Evolutionary conservation across 768 basidiomycete genomes (phyloP), one percentile per base, ranked within the genome.

Genomic region (Termitomyces sp.): DNA sequence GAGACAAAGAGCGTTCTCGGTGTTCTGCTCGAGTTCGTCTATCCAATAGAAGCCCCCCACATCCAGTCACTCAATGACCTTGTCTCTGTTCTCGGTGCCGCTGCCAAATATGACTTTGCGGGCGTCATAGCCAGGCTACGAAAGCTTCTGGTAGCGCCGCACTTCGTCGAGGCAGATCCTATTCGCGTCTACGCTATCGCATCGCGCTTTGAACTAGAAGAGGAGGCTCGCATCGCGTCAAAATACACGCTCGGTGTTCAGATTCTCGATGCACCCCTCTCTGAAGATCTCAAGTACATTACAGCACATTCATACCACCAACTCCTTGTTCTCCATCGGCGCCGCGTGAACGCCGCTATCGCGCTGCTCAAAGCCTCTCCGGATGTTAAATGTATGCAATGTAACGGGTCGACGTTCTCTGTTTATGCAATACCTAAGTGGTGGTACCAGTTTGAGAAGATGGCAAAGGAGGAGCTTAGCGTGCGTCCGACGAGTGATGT

Each of bases 111-210:
- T 66, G 85, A 89, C 57, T 75, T 88, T 58, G 44, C 67, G 0
- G 72, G 71, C 5, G 81, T 79, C 47, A 71, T 80, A 59, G 64
- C 70, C 31, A 62, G 72, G 0, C 74, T 90, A n/a, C 82, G 85
- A 51, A 70, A 66, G 43, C 66, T 77, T 25, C 79, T 90, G 35
- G 61, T 85, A 16, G 75, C 81, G 0, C 74, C 79, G 7, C 66
- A 65, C 11, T 86, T 84, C 66, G 66, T 85, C 17, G 60, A 69
- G 35, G 62, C 70, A 14, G 74, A 73, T 12, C 84, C 89, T 9
- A 74, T 77, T 14, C 82, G 85, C 14, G 85, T 89, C 2, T 91
- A 86, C 62, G 86, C 87, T 27, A 82, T 89, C 41, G 87, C 89
- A 2, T 82, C 81, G 57, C 82, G 84, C 4, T 84, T 80, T 56